A percentile compares a stretch with the other conserved stretches of the same genome.
Evolutionary conservation across 1,284 basidiomycete species (phyloP).

Genomic region (Tilletia walkeri): DNA sequence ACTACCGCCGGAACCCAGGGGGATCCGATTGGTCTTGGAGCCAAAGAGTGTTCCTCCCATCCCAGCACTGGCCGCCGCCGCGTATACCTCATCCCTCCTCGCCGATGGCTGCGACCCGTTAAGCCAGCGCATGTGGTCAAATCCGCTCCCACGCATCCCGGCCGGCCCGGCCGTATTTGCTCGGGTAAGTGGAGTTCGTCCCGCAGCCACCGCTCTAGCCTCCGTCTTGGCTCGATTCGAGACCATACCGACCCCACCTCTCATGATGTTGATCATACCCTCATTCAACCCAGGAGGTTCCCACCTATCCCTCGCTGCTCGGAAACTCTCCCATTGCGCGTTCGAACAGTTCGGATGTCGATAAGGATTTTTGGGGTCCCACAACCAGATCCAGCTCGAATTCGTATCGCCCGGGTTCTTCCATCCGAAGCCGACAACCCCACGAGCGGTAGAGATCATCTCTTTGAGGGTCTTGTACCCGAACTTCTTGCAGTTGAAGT

Average conservation of each 20-base stretch:
- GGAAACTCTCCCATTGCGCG: not conserved
- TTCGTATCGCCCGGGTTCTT: not conserved
- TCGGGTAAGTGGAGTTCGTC: not conserved
- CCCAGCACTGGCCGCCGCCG: no score
- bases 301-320: no score
- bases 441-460: not conserved
- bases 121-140: not conserved
- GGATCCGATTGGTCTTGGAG: no score
- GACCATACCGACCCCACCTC: not conserved
- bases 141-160: not conserved
- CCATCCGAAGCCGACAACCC: not conserved
- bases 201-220: not conserved
- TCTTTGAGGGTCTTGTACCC: not conserved
- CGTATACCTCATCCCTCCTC: not conserved
- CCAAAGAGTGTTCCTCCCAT: no score
- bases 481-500: not conserved
- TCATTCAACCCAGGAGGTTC: not conserved
- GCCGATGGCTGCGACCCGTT: not conserved
- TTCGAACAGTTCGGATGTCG: not conserved
- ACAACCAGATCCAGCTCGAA: not conserved
- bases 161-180: not conserved
- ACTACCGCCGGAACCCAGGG: no score
- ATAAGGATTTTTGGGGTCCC: not conserved
- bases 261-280: not conserved
- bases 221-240: not conserved